A percentile compares a stretch with the other conserved stretches of the same genome.
phyloP scores from a whole-genome alignment of 108 stramenopile species.

The Schizochytrium sp. region DNA sequence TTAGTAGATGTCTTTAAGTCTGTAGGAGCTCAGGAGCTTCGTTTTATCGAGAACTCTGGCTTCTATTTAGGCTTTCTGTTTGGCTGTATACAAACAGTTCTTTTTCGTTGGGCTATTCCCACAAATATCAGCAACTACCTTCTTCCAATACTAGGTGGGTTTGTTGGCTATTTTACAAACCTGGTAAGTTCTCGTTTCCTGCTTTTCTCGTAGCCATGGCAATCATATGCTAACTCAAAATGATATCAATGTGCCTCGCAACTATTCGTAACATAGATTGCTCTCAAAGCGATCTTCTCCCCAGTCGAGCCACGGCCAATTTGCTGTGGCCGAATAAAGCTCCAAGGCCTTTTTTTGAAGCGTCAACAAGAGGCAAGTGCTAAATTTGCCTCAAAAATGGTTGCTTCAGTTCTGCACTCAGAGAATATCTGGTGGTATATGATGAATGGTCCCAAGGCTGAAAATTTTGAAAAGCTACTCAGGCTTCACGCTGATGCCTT shows the following conservation, averaged over 20 bases:
- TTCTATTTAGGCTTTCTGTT: conserved; percentile 94
- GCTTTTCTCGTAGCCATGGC: background rate
- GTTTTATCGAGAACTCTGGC: conserved; percentile 89
- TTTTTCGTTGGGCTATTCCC: conserved; percentile 79
- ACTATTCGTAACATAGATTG: conserved; percentile 65
- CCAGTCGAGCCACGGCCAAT: conserved; percentile 64
- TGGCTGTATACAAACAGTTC: conserved; percentile 86
- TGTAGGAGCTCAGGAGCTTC: conserved; percentile 90
- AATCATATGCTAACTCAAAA: background rate
- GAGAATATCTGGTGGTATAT: conserved; percentile 61
- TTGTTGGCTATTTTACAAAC: conserved; percentile 66
- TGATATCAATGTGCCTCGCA: conserved; percentile 72
- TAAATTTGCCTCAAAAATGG: conserved; percentile 77
- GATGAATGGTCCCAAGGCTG: conserved; percentile 63
- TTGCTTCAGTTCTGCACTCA: conserved; percentile 54
- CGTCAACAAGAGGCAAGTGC: conserved; percentile 89
- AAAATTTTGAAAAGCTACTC: conserved; percentile 45
- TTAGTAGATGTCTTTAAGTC: conserved; percentile 91
- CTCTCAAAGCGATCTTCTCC: conserved; percentile 68
- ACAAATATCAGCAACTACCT: conserved; percentile 48
- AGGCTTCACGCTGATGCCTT: conserved; percentile 55
- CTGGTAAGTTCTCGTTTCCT: background rate
- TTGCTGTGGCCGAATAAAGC: conserved; percentile 72
- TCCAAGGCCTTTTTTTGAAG: conserved; percentile 93
- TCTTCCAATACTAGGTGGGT: conserved; percentile 85